Evolutionary conservation across 257 asterid species (phyloP), one percentile per base, ranked within the genome.

Genomic region (Handroanthus guayacan): DNA sequence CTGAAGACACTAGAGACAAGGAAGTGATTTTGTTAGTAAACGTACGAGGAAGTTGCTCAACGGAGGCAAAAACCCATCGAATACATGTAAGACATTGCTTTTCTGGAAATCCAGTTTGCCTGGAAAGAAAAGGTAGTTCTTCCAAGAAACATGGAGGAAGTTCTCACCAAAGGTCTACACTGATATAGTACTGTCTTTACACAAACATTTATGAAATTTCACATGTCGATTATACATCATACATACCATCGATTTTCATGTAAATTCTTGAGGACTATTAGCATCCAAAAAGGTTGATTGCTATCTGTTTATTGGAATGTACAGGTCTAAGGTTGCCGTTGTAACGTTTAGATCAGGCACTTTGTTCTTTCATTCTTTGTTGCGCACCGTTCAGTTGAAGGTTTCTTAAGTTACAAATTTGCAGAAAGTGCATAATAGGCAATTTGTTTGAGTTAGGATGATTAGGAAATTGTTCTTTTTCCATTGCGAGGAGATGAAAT

Each of bases 1-100:
- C 94, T 0, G 90, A 91, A 72, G 97, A 93, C 71, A 84, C 88
- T 14, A 90, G 89, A 72, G 95, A 89, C 9, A 90, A 88, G 78
- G 94, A 91, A 84, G 90, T 86, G 38, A 62, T 88, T 25, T 83
- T 93, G 84, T 16, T 88, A 74, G 87, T 93, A 64, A 84, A 78
- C 20, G 79, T 93, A 56, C 78, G 78, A 58, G 94, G 96, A 68
- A 80, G 83, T 31, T 80, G 85, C 81, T 80, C 98, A 2, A 78
- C 85, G 0, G 87, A 84, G 41, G 77, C 80, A 5, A 82, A 72
- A 70, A 88, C 80, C 18, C 93, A 91, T 44, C 74, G 81, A 57
- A 64, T 93, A 71, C 79, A 80, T 0, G 90, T 90, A n/a, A 75
- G 83, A 1, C 89, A 84, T 76, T 67, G 79, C 75, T 85, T 63